Evolutionary conservation across 1,284 basidiomycete species (phyloP), one percentile per base, ranked within the genome.

Genomic region (Retiboletus flavoniger): DNA sequence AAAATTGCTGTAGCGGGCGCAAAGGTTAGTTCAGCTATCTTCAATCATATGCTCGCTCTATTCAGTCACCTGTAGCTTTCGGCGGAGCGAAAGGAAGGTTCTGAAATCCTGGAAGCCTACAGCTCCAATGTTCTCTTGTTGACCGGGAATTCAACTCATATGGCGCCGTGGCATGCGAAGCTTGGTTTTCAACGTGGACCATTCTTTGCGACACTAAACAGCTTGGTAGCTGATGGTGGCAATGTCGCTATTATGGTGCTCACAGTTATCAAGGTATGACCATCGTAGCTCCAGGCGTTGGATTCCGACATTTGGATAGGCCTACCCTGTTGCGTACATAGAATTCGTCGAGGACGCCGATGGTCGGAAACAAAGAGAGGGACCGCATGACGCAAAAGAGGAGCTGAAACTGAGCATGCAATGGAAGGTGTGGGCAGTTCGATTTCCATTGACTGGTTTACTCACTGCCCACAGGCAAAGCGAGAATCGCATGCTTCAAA

Each of bases 161-260:
- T 96, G 35, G 91, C 89, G 2, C 81, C 82, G 0, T 99, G 96
- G 96, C 84, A 98, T 65, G 78, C 87, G 2, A 89, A 87, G 58
- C 79, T 99, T 1, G 96, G 96, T 4, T 91, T 93, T 62, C 78
- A 81, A 52, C 69, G 66, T 28, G 71, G 74, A 2, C 82, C 82
- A 1, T 91, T 83, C 63, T 75, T 93, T 28, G 83, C 93, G 0
- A 89, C 89, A 1, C 71, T 98, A 55, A 81, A 87, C 49, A 93
- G 89, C 61, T 73, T 99, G 45, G 87, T 86, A 0, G 70, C 84
- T 0, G 92, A 96, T 60, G 96, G 96, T 0, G 97, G 96, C 0
- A 55, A 78, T 4, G 81, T 97, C 0, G 77, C 88, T 3, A 76
- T 87, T 9, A 79, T 96, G 79, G 91, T 95, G 63, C 61, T 98